A percentile compares a stretch with the other conserved stretches of the same genome.
phyloP scores from a whole-genome alignment of 2,329 filamentous ascomycete genomes.

The Aspergillus brasiliensis region DNA sequence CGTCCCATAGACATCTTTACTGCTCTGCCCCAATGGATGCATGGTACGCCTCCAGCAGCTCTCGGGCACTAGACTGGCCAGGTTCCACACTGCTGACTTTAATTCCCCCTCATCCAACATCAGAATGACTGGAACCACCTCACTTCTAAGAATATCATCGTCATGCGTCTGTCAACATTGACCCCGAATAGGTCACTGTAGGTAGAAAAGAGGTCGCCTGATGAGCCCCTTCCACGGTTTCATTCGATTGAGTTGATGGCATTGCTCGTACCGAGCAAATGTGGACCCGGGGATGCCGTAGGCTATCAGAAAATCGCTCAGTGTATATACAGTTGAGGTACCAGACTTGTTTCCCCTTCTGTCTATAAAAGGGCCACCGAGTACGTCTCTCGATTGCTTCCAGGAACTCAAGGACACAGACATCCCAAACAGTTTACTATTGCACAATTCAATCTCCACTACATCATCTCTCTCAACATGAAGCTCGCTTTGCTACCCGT shows the following conservation, averaged over 20 bases:
- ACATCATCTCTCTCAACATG: not conserved
- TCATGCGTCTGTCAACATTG: not conserved
- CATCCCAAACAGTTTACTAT: not conserved
- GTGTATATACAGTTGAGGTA: not conserved
- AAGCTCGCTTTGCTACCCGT: not conserved
- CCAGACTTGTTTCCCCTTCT: not conserved
- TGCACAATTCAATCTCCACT: not conserved
- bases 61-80: too few species aligned
- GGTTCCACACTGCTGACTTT: too few species aligned
- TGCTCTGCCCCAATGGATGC: too few species aligned
- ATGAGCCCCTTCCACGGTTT: not conserved
- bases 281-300: not conserved
- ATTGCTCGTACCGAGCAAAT: not conserved
- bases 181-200: not conserved
- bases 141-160: not conserved
- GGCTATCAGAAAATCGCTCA: not conserved
- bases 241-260: not conserved
- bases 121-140: too few species aligned
- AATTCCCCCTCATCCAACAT: constrained; percentile 20
- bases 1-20: too few species aligned
- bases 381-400: not conserved
- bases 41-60: too few species aligned
- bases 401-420: not conserved
- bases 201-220: not conserved
- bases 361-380: not conserved